Base-by-base conservation (phyloP, 75 land plant species). In the Pinus tabuliformis region DNA sequence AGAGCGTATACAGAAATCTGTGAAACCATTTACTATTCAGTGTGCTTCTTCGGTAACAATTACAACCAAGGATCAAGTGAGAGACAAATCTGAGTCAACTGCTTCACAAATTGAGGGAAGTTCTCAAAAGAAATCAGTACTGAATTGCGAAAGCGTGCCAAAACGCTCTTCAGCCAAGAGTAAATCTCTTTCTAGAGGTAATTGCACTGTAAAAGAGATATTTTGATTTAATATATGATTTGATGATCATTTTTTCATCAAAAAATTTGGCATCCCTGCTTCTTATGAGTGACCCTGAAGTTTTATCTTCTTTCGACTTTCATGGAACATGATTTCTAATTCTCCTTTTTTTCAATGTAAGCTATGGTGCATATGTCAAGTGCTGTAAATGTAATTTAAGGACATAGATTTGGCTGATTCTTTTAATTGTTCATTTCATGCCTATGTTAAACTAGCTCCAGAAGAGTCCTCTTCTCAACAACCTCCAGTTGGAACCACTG, bases 91-190 rank as follows among this genome's bases (percentile, higher is more conserved):
- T 28, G 75, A 30, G 26, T 56, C 60, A 59, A 65, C 59, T 33
- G 18, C 30, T 28, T 37, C 66, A 17, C 16, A 7, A 76, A 36
- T 56, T 56, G 61, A 62, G 17, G 58, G 60, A 24, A 30, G 72
- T 39, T 18, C 45, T 49, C 59, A 36, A 37, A 80, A 64, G 66
- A 42, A 58, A 28, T 22, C 45, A 9, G 58, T 68, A 26, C 39
- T 80, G 18, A 62, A 28, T 16, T 80, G 76, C 45, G 68, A 76
- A 56, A 80, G 78, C 22, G 82, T 80, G 64, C 82, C 82, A 20
- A 75, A 70, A 58, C 78, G 78, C 39, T 80, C 82, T 74, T 56
- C 71, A 20, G 60, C 54, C 45, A 80, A 58, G 77, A 59, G 72
- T 62, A 62, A 62, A 62, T 62, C 64, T 6, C 36, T 62, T 62